Conservation (phyloP, 2,329 filamentous ascomycete species). For the Xylariaceae sp. region DNA sequence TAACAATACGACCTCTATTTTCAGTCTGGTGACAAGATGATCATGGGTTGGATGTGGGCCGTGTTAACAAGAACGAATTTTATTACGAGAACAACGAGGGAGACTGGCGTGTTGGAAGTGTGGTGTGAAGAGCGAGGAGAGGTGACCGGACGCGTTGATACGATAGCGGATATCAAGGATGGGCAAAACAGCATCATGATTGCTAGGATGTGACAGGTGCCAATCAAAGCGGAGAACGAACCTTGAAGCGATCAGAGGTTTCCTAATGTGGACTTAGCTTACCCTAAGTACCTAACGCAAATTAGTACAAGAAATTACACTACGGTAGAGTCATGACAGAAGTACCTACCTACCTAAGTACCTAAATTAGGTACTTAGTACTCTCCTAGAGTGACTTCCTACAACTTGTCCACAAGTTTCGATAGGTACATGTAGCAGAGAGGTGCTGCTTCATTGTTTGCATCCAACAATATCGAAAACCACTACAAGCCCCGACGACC, state of each 20-base stretch:
- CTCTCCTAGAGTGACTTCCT: too few species aligned
- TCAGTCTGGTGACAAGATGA: conserved; percentile 24
- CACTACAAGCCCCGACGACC: not conserved
- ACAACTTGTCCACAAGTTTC: too few species aligned
- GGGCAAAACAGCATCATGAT: not conserved
- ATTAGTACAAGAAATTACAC: too few species aligned
- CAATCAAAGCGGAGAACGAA: conserved; percentile 16
- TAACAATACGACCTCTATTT: not conserved
- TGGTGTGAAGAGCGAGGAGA: conserved; percentile 15
- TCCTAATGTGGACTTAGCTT: conserved; percentile 5
- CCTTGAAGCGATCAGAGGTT: not conserved
- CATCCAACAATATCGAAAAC: not conserved
- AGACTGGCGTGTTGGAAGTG: not conserved
- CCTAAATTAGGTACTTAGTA: too few species aligned
- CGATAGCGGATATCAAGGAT: not conserved
- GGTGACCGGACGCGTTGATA: conserved; percentile 6
- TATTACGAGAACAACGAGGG: not conserved
- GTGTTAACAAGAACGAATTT: conserved; percentile 3
- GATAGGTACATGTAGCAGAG: conserved; percentile 1
- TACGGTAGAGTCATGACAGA: too few species aligned
- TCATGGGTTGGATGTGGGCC: conserved; percentile 26
- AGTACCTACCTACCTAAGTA: too few species aligned
- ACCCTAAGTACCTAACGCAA: not conserved
- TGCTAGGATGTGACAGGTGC: not conserved
- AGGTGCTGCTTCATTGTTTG: conserved; percentile 13